Conservation (phyloP, 2,329 filamentous ascomycete genomes). For the Penicillium italicum region DNA sequence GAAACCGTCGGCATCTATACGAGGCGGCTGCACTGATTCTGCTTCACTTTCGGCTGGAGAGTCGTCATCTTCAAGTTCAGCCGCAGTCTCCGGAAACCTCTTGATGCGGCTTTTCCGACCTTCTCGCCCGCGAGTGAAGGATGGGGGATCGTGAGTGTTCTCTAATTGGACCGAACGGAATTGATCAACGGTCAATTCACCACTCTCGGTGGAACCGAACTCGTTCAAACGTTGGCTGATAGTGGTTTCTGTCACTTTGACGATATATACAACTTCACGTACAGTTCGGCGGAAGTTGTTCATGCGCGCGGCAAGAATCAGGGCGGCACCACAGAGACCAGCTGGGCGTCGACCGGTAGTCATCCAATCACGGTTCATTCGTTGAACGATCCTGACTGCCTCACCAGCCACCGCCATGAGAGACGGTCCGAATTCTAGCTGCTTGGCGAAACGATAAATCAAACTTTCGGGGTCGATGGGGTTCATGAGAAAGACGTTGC, state of each 20-base stretch:
- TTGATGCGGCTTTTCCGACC: conserved; percentile 51
- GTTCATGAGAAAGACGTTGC: conserved; percentile 65
- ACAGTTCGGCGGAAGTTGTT: conserved; percentile 95
- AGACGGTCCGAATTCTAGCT: conserved; percentile 82
- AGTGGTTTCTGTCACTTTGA: conserved; percentile 92
- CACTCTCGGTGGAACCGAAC: conserved; percentile 82
- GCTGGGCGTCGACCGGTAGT: conserved; percentile 88
- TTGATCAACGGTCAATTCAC: conserved; percentile 80
- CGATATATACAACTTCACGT: conserved; percentile 93
- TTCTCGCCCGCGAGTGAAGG: conserved; percentile 60
- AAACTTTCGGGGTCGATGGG: conserved; percentile 83
- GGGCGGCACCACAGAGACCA: conserved; percentile 87
- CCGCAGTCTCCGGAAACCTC: conserved; percentile 35
- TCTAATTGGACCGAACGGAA: conserved; percentile 61
- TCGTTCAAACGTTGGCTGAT: conserved; percentile 89
- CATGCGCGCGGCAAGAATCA: conserved; percentile 94
- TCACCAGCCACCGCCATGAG: conserved; percentile 83
- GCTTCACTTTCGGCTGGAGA: conserved; percentile 13
- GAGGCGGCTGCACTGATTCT: conserved; percentile 32
- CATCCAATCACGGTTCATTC: conserved; percentile 98
- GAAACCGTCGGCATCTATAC: conserved; percentile 65
- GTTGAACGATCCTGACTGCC: conserved; percentile 78
- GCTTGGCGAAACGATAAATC: conserved; percentile 84
- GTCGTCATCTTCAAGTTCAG: conserved; percentile 49
- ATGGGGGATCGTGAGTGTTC: conserved; percentile 74